These are phyloP conservation scores for Cladosporium sp. DNA, from an alignment of 2,329 filamentous ascomycete species.

Conservation along the genomic window DNA sequence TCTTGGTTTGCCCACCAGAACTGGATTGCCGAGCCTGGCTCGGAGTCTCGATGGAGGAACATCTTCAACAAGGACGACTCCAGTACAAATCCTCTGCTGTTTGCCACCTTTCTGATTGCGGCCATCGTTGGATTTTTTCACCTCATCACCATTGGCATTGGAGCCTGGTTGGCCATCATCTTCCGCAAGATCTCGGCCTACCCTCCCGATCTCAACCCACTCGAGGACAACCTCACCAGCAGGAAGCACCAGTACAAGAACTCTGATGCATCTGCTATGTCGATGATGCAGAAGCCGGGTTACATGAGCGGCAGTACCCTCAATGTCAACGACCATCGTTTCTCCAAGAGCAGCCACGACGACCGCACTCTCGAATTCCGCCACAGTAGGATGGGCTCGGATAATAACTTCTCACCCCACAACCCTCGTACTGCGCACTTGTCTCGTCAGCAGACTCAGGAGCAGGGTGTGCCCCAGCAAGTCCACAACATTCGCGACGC, in stretches of 20 bases:
- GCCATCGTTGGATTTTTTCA: constrained; percentile 64
- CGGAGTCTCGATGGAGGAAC: constrained; percentile 59
- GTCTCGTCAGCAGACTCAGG: constrained; percentile 49
- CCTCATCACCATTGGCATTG: constrained; percentile 62
- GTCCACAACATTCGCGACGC: constrained; percentile 34
- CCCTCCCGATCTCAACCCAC: constrained; percentile 91
- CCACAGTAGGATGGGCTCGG: constrained; percentile 66
- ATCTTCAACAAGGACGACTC: constrained; percentile 55
- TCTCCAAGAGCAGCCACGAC: constrained; percentile 37
- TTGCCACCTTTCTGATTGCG: constrained; percentile 62
- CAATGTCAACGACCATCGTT: constrained; percentile 33
- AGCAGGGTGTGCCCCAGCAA: constrained; percentile 34
- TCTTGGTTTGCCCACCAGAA: constrained; percentile 51
- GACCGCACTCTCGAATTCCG: constrained; percentile 65
- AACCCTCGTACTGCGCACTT: constrained; percentile 49
- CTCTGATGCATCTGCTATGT: constrained; percentile 44
- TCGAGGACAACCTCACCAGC: constrained; percentile 79
- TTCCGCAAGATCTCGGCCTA: constrained; percentile 78
- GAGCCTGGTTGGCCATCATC: constrained; percentile 68
- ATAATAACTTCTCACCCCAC: constrained; percentile 48
- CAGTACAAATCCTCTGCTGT: constrained; percentile 56
- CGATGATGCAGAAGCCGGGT: constrained; percentile 56
- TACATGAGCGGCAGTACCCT: constrained; percentile 43
- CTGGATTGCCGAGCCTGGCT: constrained; percentile 42
- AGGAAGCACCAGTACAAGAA: constrained; percentile 72